Evolutionary conservation across 2,329 filamentous ascomycete species (phyloP).

Genomic region (Aspergillus jensenii): DNA sequence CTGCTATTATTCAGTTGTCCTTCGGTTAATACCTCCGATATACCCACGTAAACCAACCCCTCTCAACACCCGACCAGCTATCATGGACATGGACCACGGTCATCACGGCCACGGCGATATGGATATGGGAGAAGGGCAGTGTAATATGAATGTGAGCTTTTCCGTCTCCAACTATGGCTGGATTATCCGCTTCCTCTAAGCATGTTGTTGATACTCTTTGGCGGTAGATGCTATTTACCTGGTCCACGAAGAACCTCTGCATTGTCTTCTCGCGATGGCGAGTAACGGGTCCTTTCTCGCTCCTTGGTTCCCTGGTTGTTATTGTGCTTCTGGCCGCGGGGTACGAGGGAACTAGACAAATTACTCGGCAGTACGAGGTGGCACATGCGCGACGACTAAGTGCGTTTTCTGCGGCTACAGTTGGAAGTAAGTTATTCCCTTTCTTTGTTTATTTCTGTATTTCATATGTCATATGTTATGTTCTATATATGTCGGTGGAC

Average conservation of each 20-base stretch:
- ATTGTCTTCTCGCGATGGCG: conserved; percentile 95
- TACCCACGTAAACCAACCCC: background rate
- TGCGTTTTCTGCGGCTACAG: conserved; percentile 40
- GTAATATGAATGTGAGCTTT: conserved; percentile 81
- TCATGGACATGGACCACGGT: conserved; percentile 43
- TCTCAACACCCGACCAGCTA: background rate
- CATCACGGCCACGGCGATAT: conserved; percentile 51
- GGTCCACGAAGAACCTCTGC: conserved; percentile 90
- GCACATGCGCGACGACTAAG: conserved; percentile 51
- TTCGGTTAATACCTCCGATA: background rate
- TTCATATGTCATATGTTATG: conserved; percentile 1
- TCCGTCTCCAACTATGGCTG: background rate
- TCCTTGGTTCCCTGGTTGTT: conserved; percentile 78
- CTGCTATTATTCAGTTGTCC: background rate
- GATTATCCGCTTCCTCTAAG: background rate
- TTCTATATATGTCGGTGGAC: conserved; percentile 14
- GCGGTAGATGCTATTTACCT: conserved; percentile 92
- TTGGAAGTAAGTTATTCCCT: conserved; percentile 31
- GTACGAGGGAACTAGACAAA: conserved; percentile 83
- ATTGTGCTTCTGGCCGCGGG: conserved; percentile 83
- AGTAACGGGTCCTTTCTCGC: conserved; percentile 69
- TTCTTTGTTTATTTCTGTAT: conserved; percentile 7
- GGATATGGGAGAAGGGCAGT: conserved; percentile 62
- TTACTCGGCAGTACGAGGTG: conserved; percentile 73
- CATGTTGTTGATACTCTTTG: background rate